Evolutionary conservation across 2,329 filamentous ascomycete species (phyloP), one percentile per base, ranked within the genome.

Genomic region (Gliomastix tumulicola): DNA sequence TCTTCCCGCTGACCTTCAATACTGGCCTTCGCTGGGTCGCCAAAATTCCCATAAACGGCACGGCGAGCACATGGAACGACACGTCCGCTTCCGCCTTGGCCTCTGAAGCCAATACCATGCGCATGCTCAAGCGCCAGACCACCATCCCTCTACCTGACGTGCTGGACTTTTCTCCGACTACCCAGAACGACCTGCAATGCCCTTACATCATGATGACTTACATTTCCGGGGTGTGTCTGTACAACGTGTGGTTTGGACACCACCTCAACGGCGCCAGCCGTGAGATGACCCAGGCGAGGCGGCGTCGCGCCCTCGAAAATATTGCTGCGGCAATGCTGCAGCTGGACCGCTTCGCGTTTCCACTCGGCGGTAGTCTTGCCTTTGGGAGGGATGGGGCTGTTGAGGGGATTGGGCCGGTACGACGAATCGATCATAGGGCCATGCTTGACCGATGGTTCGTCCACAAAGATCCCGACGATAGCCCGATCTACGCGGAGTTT

Each of bases 141-240:
- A 49, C 46, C 2, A 50, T 57, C 28, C 53, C 49, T 17, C n/a
- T 57, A 3, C 53, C 56, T 13, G 39, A 52, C 6, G 49, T 55
- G 27, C 43, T 49, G 10, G 48, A 48, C 19, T 58, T 53, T 39
- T 45, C 43, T 7, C 32, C 43, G 4, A 50, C 49, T 5, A 39
- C 38, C 9, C 23, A 51, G 19, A 55, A 53, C 23, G 17, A 19
- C 23, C 41, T 55, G 18, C 20, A 34, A 20, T 45, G 47, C 32
- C 53, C 53, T 17, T 56, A 46, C 35, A 56, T 55, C 25, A 28
- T 52, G 9, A 47, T 56, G 43, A 38, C 44, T 8, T 48, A 44
- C 36, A 45, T 55, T 18, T 22, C 38, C 8, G 53, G 49, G 12
- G 35, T 21, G 5, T 40, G 47, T 21, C 35, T 58, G 20, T 45